Percentiles rank a stretch among this genome's conserved stretches.
Evolutionary conservation across 164 flowering plant genomes (phyloP).

Genomic region (Macadamia integrifolia): DNA sequence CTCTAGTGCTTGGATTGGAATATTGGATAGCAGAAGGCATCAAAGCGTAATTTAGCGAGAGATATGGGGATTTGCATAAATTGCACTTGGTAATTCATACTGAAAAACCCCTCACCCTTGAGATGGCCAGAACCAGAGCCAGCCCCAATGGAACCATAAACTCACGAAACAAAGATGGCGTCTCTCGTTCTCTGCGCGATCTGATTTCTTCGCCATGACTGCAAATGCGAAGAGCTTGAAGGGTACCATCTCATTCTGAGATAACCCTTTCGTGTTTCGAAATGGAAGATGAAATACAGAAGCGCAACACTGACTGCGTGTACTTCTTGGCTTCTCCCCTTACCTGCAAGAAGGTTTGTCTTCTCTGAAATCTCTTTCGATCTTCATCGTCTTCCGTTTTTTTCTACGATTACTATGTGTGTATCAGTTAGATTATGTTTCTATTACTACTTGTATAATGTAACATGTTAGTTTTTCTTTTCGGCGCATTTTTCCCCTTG

Average conservation of each 20-base stretch:
- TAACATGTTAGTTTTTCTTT: not conserved
- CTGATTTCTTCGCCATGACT: constrained; percentile 6
- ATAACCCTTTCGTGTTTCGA: not conserved
- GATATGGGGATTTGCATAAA: too few relatives aligned
- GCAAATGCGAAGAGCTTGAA: not conserved
- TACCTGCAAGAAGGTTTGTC: constrained; percentile 75
- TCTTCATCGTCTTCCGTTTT: not conserved
- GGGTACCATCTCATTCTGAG: not conserved
- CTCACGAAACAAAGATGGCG: not conserved
- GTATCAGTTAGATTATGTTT: not conserved
- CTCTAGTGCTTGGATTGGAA: too few relatives aligned
- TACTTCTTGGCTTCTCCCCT: constrained; percentile 90
- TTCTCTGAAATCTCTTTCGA: not conserved
- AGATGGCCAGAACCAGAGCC: constrained; percentile 1
- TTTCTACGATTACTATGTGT: not conserved
- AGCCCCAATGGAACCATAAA: constrained; percentile 5
- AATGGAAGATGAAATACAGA: constrained; percentile 55
- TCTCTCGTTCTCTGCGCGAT: constrained; percentile 5
- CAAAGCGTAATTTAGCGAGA: too few relatives aligned
- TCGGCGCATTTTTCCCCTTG: too few relatives aligned
- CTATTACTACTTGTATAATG: not conserved
- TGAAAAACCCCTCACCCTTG: too few relatives aligned
- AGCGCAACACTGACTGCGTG: constrained; percentile 73
- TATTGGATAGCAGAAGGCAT: too few relatives aligned
- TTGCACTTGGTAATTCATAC: too few relatives aligned